These are phyloP conservation scores for Pouteria campechiana DNA, from an alignment of 179 eudicot genomes.

Conservation along the genomic window DNA sequence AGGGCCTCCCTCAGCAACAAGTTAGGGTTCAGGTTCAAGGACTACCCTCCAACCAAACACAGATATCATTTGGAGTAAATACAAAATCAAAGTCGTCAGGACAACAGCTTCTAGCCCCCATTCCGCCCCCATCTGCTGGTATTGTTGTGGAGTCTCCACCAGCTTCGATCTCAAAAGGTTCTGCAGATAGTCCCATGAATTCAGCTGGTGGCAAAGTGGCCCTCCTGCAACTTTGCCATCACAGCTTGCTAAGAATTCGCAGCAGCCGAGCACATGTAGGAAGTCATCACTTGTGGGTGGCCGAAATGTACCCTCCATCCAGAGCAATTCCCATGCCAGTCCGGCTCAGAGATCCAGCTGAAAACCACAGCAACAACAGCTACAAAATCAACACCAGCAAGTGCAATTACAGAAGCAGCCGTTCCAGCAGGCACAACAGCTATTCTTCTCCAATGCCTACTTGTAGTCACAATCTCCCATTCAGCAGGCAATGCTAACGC, in stretches of 20 bases:
- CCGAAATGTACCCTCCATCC: constrained; percentile 37
- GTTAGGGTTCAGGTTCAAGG: constrained; percentile 48
- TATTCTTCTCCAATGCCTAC: constrained; percentile 26
- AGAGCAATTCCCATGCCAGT: constrained; percentile 56
- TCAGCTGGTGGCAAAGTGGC: constrained; percentile 42
- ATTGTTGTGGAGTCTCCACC: constrained; percentile 79
- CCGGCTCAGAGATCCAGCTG: constrained; percentile 17
- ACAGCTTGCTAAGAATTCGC: constrained; percentile 49
- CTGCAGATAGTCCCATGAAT: constrained; percentile 67
- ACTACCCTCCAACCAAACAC: constrained; percentile 67
- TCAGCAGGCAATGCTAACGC: constrained; percentile 20
- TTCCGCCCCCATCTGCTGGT: constrained; percentile 54
- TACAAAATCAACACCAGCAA: constrained; percentile 20
- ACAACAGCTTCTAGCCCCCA: constrained; percentile 25
- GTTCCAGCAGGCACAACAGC: constrained; percentile 17
- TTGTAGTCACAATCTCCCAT: constrained; percentile 37
- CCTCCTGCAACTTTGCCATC: constrained; percentile 45
- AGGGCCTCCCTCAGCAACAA: constrained; percentile 52
- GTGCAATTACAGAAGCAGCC: constrained; percentile 5
- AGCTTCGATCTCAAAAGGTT: constrained; percentile 72
- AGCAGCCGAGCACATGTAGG: constrained; percentile 19
- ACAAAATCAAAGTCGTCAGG: constrained; percentile 33
- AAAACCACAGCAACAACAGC: constrained; percentile 31
- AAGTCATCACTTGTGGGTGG: constrained; percentile 28
- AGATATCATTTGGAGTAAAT: constrained; percentile 68